Evolutionary conservation across 2,329 filamentous ascomycete genomes (phyloP), one percentile per base, ranked within the genome.

Genomic region (Mycocentrospora acerina): DNA sequence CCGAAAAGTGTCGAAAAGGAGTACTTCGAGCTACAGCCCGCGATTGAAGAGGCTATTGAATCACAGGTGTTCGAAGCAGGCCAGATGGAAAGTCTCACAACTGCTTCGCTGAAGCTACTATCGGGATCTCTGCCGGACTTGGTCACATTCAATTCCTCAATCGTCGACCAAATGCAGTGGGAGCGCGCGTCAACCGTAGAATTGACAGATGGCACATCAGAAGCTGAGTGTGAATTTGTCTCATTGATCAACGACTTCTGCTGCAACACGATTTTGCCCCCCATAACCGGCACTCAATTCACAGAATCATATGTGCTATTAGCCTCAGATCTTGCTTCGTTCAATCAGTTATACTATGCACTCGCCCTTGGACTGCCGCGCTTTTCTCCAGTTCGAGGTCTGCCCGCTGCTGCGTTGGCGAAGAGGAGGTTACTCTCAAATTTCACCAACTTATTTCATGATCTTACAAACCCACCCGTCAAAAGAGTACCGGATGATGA

Each of bases 81-180:
- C 2, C 67, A 73, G 35, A 57, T 79, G 15, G 65, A 70, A 3
- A 65, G 69, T 9, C 35, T 66, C 13, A 39, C 31, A 57, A 72
- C 42, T 59, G 34, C 45, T 7, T 58, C 60, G 4, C 35, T 62
- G 4, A 42, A 41, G 7, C 48, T 53, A 68, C 6, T 69, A 64
- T 30, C 60, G 47, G 26, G 66, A 64, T 39, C 62, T 75, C 68
- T 78, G 9, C 75, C 77, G 4, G 76, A 79, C 36, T 60, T 86
- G 24, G 72, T 84, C 26, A 80, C 79, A 1, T 83, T 82, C 51
- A 74, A 73, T 25, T 68, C 73, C 7, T 82, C 79, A 13, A 66
- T 74, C 2, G 78, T 85, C 16, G 82, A 86, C 53, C 79, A 83
- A 44, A 72, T 74, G 51, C 69, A 70, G 2, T 85, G 82, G 82